Base-by-base conservation (phyloP, 495 filamentous ascomycete genomes). In the Physcia stellaris region DNA sequence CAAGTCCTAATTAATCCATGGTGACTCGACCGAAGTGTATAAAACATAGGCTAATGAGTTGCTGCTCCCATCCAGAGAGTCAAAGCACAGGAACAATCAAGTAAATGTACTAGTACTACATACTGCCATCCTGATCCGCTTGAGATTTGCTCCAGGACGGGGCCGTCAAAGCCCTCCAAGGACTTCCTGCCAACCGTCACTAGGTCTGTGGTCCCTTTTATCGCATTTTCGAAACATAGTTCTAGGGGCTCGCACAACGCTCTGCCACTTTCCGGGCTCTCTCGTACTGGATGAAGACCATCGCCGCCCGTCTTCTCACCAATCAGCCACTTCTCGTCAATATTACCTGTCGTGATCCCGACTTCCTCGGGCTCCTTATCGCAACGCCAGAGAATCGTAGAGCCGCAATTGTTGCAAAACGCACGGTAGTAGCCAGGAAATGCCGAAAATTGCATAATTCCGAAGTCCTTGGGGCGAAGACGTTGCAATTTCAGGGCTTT, bases 351-450 rank as follows among this genome's bases (percentile, higher is more conserved):
- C 19, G 19, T 35, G n/a, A 35, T 17, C 6, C 33, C 33, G 9
- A 35, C 33, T 9, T 35, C 33, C 33, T 35, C 15, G n/a, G 33
- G 33, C 4, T 35, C 33, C 33, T 35, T 35, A 2, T 35, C n/a
- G 22, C 16, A 35, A 17, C 33, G 33, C 33, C 33, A 35, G 19
- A 35, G 15, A 20, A 35, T 15, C 9, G 33, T 35, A 20, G 15
- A 17, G 13, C 33, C 5, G 33, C 33, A 35, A n/a, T 21, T 15
- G 33, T 35, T 22, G 33, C 33, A 35, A 20, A 35, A 35, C 15
- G 2, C 33, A 20, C 15, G 33, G 19, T 6, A 22, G 11, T 4
- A 15, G 19, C 33, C 15, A 4, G 6, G 4, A 4, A 20, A 35
- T n/a, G 33, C 17, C 6, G 15, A 15, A 20, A 6, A 35, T 35